These are phyloP conservation scores for Cornus controversa DNA, from an alignment of 148 eudicot genomes.

Conservation along the genomic window DNA sequence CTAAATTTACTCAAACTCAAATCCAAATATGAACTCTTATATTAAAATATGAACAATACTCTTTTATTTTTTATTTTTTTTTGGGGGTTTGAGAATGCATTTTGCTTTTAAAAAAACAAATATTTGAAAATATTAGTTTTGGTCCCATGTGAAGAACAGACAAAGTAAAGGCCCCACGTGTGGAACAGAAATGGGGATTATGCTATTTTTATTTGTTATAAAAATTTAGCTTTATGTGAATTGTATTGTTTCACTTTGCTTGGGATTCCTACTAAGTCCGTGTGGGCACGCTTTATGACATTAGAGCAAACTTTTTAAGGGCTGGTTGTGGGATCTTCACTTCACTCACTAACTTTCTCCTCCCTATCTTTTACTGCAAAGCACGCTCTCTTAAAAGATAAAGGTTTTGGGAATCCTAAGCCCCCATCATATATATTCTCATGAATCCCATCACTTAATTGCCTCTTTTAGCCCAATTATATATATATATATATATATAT, in stretches of 20 bases:
- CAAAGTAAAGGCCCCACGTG: not conserved
- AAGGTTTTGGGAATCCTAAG: slow-evolving; percentile 2
- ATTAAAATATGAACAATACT: too few relatives aligned
- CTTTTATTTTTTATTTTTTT: too few relatives aligned
- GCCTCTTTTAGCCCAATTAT: not conserved
- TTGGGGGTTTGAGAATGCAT: not conserved
- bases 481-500: too few relatives aligned
- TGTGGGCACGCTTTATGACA: not conserved
- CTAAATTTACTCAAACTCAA: too few relatives aligned
- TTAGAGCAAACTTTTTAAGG: not conserved
- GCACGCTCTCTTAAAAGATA: not conserved
- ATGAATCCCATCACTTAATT: not conserved
- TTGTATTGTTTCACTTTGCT: not conserved
- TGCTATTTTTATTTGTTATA: not conserved
- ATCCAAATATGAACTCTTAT: too few relatives aligned
- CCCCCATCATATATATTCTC: not conserved
- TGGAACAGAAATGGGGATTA: not conserved
- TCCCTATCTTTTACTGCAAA: slow-evolving; percentile 4
- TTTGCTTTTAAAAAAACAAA: not conserved
- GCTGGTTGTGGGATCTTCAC: not conserved
- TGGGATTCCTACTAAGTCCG: not conserved
- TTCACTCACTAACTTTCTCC: not conserved
- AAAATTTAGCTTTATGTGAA: not conserved
- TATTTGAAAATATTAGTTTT: not conserved
- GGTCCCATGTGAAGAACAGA: not conserved